Base-by-base conservation (phyloP, 2,329 filamentous ascomycete species). In the Hymenotorrendiella dingleyae region DNA sequence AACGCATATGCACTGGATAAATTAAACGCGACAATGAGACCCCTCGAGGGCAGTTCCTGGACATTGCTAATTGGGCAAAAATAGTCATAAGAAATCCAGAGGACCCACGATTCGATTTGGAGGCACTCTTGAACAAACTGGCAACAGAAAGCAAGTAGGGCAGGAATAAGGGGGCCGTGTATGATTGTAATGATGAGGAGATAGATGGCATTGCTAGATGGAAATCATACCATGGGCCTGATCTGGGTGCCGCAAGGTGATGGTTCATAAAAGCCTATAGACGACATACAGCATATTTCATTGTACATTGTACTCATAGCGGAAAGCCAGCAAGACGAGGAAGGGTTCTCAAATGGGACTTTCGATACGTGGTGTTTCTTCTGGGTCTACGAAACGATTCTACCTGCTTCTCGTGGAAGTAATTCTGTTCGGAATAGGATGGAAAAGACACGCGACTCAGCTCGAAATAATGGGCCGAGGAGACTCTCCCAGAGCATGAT, bases 21-120 rank as follows among this genome's bases (percentile, higher is more conserved):
- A n/a, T n/a, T n/a, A n/a, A n/a, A n/a, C n/a, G n/a, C n/a, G n/a
- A n/a, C n/a, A n/a, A n/a, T n/a, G n/a, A n/a, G n/a, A n/a, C n/a
- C n/a, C n/a, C n/a, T n/a, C n/a, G n/a, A n/a, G 16, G n/a, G 8
- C 7, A 4, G 8, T 12, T 36, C 12, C 17, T 17, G 10, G 21
- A 27, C 30, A 38, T 20, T 36, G 28, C 46, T 47, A 29, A 47
- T 32, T 24, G n/a, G 28, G 51, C 8, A 34, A 8, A 34, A 51
- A 54, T 60, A 86, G 82, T 82, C 54, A 76, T 83, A 65, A 73
- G 79, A 63, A 83, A 97, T 69, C 84, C 84, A 48, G 79, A 83
- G 62, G 81, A 93, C 71, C 81, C 89, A 62, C 87, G 89, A 62
- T 97, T 97, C 71, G 90, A 98, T 65, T 75, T 97, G 57, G 91